These are phyloP conservation scores for Aeschynomene evenia DNA, from an alignment of 306 rosid species.

Conservation along the genomic window DNA sequence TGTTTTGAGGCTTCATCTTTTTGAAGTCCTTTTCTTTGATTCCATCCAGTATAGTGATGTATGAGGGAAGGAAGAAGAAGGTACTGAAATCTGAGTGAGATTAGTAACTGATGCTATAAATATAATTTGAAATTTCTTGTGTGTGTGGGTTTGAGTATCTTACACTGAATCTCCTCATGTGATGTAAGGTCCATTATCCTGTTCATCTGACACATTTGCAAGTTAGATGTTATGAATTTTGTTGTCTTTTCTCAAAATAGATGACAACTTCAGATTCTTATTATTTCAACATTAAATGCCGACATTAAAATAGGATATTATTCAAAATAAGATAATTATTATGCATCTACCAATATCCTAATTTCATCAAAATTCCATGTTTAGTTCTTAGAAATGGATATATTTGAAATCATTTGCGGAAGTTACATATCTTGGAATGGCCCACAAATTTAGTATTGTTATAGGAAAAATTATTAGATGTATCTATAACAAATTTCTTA, in stretches of 20 bases:
- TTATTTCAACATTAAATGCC: neutral
- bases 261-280: neutral
- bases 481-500: too few species aligned
- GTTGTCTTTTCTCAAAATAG: constrained; percentile 29
- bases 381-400: too few species aligned
- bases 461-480: too few species aligned
- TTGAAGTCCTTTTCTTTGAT: constrained; percentile 16
- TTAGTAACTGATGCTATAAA: neutral
- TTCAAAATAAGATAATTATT: too few species aligned
- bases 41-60: neutral
- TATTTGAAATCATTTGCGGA: neutral
- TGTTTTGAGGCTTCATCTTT: constrained; percentile 20
- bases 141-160: constrained; percentile 21
- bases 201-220: constrained; percentile 22
- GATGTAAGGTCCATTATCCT: constrained; percentile 17
- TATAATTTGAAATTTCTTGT: too few species aligned
- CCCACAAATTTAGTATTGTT: too few species aligned
- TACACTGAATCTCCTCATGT: constrained; percentile 23
- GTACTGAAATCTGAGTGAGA: constrained; percentile 3
- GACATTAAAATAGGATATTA: neutral
- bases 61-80: constrained; percentile 10
- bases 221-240: constrained; percentile 7
- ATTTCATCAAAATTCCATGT: too few species aligned
- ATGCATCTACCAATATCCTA: too few species aligned
- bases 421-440: neutral